A percentile compares a stretch with the other conserved stretches of the same genome.
These are phyloP conservation scores for Cajanus cajan DNA, from an alignment of 306 rosid species.

Conservation along the genomic window DNA sequence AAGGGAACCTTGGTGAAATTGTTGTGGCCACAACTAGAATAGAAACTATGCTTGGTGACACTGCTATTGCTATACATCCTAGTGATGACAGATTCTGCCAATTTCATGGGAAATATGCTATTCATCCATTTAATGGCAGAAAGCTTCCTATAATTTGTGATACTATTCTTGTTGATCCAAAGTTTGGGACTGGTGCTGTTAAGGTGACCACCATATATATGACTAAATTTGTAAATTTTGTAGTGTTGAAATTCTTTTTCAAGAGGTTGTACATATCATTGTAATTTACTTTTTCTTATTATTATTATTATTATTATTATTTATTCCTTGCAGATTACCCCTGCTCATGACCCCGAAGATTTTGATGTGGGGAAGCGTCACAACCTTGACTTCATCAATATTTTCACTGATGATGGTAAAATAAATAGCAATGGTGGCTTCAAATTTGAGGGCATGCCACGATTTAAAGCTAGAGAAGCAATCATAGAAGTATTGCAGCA, in stretches of 20 bases:
- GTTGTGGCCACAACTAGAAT: constrained; percentile 94
- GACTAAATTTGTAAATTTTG: neutral
- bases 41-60: constrained; percentile 98
- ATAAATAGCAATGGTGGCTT: constrained; percentile 87
- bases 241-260: constrained; percentile 12
- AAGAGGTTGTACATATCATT: neutral
- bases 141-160: constrained; percentile 83
- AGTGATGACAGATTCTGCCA: constrained; percentile 61
- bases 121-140: constrained; percentile 90
- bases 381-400: constrained; percentile 73
- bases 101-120: constrained; percentile 83
- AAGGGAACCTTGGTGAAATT: constrained; percentile 79
- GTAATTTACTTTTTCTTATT: neutral
- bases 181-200: constrained; percentile 94
- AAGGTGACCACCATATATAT: constrained; percentile 55
- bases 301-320: constrained; percentile 3
- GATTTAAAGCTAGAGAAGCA: constrained; percentile 79
- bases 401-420: constrained; percentile 87
- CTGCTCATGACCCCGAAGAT: constrained; percentile 98
- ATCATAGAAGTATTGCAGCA: constrained; percentile 64
- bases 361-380: constrained; percentile 91
- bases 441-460: constrained; percentile 82
- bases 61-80: constrained; percentile 92
- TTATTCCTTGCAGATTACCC: constrained; percentile 76
- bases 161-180: constrained; percentile 85